phyloP scores from a whole-genome alignment of 2,329 filamentous ascomycete genomes.

The Colletotrichum shisoi region DNA sequence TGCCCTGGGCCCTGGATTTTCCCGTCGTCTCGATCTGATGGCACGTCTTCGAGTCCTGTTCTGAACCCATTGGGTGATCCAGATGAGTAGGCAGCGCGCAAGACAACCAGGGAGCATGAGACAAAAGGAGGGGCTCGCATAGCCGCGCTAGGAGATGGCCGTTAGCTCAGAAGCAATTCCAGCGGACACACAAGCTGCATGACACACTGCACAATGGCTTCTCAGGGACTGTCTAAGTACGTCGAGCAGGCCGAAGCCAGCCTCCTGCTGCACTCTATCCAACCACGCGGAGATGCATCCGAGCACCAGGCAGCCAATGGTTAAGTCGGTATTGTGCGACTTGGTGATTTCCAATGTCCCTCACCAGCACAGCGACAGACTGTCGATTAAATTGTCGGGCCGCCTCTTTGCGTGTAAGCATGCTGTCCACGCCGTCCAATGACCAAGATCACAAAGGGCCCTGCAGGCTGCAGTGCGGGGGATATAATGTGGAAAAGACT shows the following conservation, averaged over 20 bases:
- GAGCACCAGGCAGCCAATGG: background rate
- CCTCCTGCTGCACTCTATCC: background rate
- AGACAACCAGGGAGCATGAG: conserved; percentile 34
- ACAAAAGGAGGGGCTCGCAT: conserved; percentile 19
- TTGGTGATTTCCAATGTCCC: background rate
- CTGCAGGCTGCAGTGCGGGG: background rate
- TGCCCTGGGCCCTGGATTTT: conserved; percentile 18
- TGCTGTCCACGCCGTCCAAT: background rate
- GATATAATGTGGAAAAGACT: background rate
- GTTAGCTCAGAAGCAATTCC: conserved; percentile 17
- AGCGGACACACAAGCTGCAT: conserved; percentile 15
- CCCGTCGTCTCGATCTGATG: background rate
- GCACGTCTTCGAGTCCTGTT: conserved; percentile 2
- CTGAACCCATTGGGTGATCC: conserved; percentile 19
- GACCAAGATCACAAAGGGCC: conserved; percentile 9
- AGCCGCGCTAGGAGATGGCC: background rate
- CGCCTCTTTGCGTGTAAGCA: no score
- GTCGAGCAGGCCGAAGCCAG: background rate
- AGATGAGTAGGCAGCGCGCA: conserved; percentile 32
- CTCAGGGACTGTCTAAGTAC: background rate
- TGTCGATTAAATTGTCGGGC: background rate
- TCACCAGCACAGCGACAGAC: background rate
- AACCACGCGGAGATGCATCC: background rate
- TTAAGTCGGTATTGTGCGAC: background rate
- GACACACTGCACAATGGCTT: conserved; percentile 3